These are phyloP conservation scores for Macrotyloma uniflorum DNA, from an alignment of 306 rosid genomes.

Conservation along the genomic window DNA sequence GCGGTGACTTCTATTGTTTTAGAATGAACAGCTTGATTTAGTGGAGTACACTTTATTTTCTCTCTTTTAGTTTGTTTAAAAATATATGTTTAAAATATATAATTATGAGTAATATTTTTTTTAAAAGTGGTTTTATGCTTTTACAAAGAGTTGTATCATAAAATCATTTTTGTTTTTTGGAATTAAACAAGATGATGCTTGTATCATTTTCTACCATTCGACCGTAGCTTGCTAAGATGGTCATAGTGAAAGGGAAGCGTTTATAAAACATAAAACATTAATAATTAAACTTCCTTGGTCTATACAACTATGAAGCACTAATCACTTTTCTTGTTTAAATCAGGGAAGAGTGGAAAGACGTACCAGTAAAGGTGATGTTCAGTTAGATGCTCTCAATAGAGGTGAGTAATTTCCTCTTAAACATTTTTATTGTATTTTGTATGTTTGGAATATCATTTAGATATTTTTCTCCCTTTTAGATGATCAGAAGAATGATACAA, in stretches of 20 bases:
- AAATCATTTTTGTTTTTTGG: neutral
- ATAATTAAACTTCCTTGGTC: slow-evolving; percentile 19
- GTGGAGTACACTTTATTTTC: slow-evolving; percentile 6
- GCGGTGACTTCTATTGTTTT: neutral
- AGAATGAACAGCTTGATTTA: slow-evolving; percentile 2
- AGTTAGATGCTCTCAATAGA: slow-evolving; percentile 48
- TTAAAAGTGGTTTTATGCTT: neutral
- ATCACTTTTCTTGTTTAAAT: slow-evolving; percentile 30
- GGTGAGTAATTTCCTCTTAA: slow-evolving; percentile 44
- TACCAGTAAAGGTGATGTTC: slow-evolving; percentile 41
- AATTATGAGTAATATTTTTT: neutral
- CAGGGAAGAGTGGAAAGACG: slow-evolving; percentile 55
- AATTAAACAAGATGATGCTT: neutral
- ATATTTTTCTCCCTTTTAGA: slow-evolving; percentile 34
- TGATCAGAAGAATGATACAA: slow-evolving; percentile 45
- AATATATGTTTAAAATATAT: neutral
- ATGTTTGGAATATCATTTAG: slow-evolving; percentile 20
- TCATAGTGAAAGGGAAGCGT: neutral
- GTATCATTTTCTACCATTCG: neutral
- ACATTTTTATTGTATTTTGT: slow-evolving; percentile 17
- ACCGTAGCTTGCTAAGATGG: neutral
- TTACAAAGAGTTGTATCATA: neutral
- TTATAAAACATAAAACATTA: neutral
- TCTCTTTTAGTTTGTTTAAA: neutral
- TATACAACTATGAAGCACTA: slow-evolving; percentile 22